Evolutionary conservation across 139 green algal species (phyloP).

Genomic region (Tetratostichococcus sp.): DNA sequence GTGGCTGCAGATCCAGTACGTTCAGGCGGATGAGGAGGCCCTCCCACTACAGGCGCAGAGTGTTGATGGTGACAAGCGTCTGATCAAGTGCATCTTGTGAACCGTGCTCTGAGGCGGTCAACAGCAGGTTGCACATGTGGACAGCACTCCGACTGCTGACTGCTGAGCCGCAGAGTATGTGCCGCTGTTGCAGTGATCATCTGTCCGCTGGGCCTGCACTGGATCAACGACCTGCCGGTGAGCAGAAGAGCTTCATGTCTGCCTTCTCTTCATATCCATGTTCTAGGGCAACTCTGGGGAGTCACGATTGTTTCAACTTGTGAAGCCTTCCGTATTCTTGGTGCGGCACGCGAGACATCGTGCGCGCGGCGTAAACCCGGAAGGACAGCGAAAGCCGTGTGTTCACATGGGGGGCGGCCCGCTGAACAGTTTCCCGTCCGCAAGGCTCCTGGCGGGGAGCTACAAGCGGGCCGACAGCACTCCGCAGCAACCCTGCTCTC

Average conservation of each 20-base stretch:
- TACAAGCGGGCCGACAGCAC: constrained; percentile 29
- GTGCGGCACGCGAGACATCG: background rate
- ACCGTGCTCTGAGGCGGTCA: background rate
- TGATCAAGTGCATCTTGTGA: too few species aligned
- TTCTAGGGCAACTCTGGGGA: too few species aligned
- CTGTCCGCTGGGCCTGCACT: constrained; percentile 71
- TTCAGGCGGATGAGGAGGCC: constrained; percentile 30
- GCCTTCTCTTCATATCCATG: too few species aligned
- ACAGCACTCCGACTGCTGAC: too few species aligned
- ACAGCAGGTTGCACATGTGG: background rate
- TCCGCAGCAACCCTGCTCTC: too few species aligned
- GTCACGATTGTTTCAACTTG: too few species aligned
- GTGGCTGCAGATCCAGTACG: constrained; percentile 11
- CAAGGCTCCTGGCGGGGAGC: constrained; percentile 9
- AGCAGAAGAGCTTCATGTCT: too few species aligned
- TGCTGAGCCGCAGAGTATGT: too few species aligned
- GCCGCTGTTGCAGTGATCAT: constrained; percentile 67
- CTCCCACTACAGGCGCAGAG: constrained; percentile 36
- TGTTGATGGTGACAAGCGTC: constrained; percentile 27
- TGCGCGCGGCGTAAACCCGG: constrained; percentile 21
- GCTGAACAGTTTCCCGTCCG: constrained; percentile 26
- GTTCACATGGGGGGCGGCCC: background rate
- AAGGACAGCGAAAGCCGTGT: constrained; percentile 23
- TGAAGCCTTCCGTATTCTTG: constrained; percentile 12
- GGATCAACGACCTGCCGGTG: constrained; percentile 81